Evolutionary conservation across 352 stramenopile genomes (phyloP).

Genomic region (Phytopythium helicoides): DNA sequence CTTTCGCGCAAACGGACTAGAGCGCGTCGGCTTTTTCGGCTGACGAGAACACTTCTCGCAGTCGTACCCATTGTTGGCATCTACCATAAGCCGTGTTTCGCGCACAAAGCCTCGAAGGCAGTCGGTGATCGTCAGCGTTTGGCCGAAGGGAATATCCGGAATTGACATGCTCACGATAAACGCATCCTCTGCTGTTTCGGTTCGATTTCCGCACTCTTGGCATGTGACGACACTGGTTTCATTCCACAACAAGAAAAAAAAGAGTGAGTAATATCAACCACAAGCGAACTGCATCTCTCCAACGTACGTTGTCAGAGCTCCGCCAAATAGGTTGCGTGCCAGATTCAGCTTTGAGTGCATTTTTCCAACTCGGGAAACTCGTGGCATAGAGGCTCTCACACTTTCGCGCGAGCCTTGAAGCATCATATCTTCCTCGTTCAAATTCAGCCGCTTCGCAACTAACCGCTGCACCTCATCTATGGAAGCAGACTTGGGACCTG

Average conservation of each 20-base stretch:
- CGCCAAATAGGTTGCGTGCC: slow-evolving; percentile 54
- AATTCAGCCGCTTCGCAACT: slow-evolving; percentile 47
- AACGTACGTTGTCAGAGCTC: slow-evolving; percentile 53
- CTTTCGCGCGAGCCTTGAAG: slow-evolving; percentile 26
- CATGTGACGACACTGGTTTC: slow-evolving; percentile 48
- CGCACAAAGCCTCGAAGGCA: slow-evolving; percentile 52
- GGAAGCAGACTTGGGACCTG: slow-evolving; percentile 44
- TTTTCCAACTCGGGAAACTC: slow-evolving; percentile 13
- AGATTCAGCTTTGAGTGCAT: slow-evolving; percentile 59
- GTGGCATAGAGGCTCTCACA: slow-evolving; percentile 1
- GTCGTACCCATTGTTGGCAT: slow-evolving; percentile 64
- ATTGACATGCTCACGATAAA: slow-evolving; percentile 67
- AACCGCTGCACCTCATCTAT: slow-evolving; percentile 52
- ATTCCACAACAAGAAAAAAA: no score
- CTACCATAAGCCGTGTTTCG: slow-evolving; percentile 44
- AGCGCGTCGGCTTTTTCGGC: slow-evolving; percentile 22
- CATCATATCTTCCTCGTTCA: slow-evolving; percentile 58
- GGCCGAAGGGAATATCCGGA: slow-evolving; percentile 15
- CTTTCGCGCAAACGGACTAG: slow-evolving; percentile 27
- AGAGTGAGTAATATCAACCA: background rate
- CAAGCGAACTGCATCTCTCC: no score
- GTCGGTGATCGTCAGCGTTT: slow-evolving; percentile 26
- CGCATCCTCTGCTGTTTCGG: slow-evolving; percentile 50
- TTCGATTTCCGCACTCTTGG: slow-evolving; percentile 43
- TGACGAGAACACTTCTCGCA: slow-evolving; percentile 60